These are phyloP conservation scores for Tulasnella calospora DNA, from an alignment of 768 basidiomycete species.

Conservation along the genomic window DNA sequence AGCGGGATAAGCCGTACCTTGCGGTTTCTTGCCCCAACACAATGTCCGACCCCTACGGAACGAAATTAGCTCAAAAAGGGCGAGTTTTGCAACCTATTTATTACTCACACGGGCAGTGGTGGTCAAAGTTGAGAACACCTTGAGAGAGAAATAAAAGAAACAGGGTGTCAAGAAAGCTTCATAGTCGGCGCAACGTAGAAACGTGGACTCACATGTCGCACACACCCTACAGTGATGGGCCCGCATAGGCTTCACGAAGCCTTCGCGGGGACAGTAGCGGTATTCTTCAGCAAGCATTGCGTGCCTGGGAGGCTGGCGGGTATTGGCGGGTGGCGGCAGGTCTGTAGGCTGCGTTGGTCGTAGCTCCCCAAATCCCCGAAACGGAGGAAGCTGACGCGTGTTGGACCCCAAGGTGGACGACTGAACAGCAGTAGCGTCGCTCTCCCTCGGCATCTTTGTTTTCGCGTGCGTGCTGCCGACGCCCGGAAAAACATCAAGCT, in stretches of 20 bases:
- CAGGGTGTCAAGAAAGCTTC: background rate
- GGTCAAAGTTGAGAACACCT: slow-evolving; percentile 81
- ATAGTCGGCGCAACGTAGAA: slow-evolving; percentile 2
- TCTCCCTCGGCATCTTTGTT: background rate
- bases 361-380: background rate
- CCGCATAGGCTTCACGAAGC: slow-evolving; percentile 65
- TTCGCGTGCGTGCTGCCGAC: slow-evolving; percentile 5
- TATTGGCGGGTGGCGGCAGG: slow-evolving; percentile 7
- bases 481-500: background rate
- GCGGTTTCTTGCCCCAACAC: slow-evolving; percentile 88
- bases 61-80: slow-evolving; percentile 1
- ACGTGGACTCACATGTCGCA: slow-evolving; percentile 57
- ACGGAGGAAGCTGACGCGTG: background rate
- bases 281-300: slow-evolving; percentile 56
- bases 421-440: slow-evolving; percentile 5
- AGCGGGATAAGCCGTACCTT: slow-evolving; percentile 48
- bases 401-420: slow-evolving; percentile 21
- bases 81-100: background rate
- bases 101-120: slow-evolving; percentile 79
- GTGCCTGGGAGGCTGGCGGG: slow-evolving; percentile 31
- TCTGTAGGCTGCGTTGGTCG: background rate
- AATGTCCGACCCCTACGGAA: slow-evolving; percentile 79
- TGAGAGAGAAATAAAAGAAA: background rate
- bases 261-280: slow-evolving; percentile 62
- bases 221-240: slow-evolving; percentile 78